Conservation (phyloP, 192 early-diverging fungal genomes). For the Kickxella alabastrina region DNA sequence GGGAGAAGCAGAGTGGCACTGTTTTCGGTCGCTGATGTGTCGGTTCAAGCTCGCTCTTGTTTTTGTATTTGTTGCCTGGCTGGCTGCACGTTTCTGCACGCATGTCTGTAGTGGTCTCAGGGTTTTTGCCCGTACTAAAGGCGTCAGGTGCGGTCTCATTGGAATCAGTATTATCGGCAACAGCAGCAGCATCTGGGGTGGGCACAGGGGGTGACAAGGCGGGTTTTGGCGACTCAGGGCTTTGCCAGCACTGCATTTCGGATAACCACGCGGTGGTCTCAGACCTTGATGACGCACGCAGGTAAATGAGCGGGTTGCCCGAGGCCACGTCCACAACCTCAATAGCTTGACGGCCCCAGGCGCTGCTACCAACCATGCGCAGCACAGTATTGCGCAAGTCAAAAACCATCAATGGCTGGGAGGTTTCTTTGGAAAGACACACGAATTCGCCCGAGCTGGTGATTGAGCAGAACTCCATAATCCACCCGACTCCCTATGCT, state of each 20-base stretch:
- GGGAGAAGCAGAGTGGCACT: constrained; percentile 10
- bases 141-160: too few species aligned
- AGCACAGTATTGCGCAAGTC: neutral
- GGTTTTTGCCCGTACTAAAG: too few species aligned
- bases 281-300: constrained; percentile 16
- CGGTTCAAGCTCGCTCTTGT: neutral
- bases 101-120: too few species aligned
- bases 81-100: neutral
- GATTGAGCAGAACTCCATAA: constrained; percentile 18
- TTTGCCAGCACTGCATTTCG: constrained; percentile 16
- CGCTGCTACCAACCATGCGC: constrained; percentile 13
- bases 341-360: constrained; percentile 7
- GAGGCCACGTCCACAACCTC: constrained; percentile 11
- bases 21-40: neutral
- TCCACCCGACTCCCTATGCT: constrained; percentile 10
- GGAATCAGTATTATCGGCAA: too few species aligned
- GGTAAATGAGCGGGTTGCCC: constrained; percentile 9
- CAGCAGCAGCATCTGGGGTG: too few species aligned
- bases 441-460: constrained; percentile 11
- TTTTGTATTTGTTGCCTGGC: neutral
- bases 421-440: constrained; percentile 7
- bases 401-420: constrained; percentile 6
- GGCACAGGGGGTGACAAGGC: neutral
- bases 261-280: constrained; percentile 36
- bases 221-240: neutral